Conservation (phyloP, 2,329 filamentous ascomycete species). For the Hypomyces perniciosus region DNA sequence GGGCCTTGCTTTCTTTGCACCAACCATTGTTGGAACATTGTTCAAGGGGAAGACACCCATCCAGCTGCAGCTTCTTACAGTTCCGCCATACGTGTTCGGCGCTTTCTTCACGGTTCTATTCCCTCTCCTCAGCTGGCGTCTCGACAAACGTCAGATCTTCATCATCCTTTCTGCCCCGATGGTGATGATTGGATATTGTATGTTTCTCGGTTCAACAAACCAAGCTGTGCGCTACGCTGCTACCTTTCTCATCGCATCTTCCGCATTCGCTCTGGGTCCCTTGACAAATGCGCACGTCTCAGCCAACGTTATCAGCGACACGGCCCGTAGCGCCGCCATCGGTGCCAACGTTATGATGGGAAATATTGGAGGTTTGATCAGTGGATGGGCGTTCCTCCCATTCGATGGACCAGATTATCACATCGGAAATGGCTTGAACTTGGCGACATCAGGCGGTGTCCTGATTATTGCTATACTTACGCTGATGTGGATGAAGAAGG, state of each 20-base stretch:
- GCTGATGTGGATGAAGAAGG: conserved; percentile 54
- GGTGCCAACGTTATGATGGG: conserved; percentile 64
- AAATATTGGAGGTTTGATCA: conserved; percentile 63
- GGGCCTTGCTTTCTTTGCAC: conserved; percentile 62
- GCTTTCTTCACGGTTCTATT: conserved; percentile 60
- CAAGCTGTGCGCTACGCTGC: conserved; percentile 58
- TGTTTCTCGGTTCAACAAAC: conserved; percentile 56
- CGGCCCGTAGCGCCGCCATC: conserved; percentile 60
- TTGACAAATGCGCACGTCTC: conserved; percentile 62
- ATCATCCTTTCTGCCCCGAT: conserved; percentile 55
- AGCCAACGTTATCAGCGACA: conserved; percentile 67
- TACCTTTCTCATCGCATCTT: conserved; percentile 61
- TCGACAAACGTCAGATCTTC: conserved; percentile 55
- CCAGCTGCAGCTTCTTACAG: conserved; percentile 62
- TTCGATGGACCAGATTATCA: conserved; percentile 60
- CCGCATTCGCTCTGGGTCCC: conserved; percentile 57
- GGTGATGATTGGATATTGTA: conserved; percentile 63
- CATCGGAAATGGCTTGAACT: conserved; percentile 66
- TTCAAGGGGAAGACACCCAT: conserved; percentile 52
- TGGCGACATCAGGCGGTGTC: conserved; percentile 49
- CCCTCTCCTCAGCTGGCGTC: conserved; percentile 55
- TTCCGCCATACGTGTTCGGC: conserved; percentile 64
- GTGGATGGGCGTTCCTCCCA: conserved; percentile 59
- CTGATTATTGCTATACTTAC: conserved; percentile 44
- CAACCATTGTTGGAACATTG: conserved; percentile 63